Conservation (phyloP, 2,329 filamentous ascomycete species). For the Colletotrichum lentis region DNA sequence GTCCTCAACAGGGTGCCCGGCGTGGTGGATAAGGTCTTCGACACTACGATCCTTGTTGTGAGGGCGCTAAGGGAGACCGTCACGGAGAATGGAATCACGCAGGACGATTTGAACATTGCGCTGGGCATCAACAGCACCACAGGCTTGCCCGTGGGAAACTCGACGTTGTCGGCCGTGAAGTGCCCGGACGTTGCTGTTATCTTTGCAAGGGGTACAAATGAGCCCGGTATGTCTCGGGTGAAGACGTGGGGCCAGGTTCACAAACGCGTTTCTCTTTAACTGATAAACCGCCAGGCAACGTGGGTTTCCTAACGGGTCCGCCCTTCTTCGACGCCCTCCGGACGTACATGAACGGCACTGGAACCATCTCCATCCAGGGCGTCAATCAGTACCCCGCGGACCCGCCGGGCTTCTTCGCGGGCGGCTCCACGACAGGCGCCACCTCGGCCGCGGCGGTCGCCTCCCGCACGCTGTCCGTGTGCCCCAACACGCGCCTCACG, state of each 20-base stretch:
- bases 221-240: constrained; percentile 27
- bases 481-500: constrained; percentile 42
- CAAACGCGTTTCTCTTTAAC: not conserved
- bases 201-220: constrained; percentile 37
- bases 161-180: constrained; percentile 2
- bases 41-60: constrained; percentile 35
- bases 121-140: constrained; percentile 29
- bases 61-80: constrained; percentile 35
- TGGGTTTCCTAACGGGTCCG: constrained; percentile 44
- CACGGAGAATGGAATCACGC: constrained; percentile 28
- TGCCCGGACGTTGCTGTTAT: constrained; percentile 38
- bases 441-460: constrained; percentile 47
- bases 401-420: constrained; percentile 21
- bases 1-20: constrained; percentile 30
- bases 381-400: constrained; percentile 40
- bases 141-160: constrained; percentile 10
- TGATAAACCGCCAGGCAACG: constrained; percentile 41
- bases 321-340: constrained; percentile 42
- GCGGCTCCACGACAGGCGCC: constrained; percentile 29
- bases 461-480: constrained; percentile 44
- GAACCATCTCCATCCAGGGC: constrained; percentile 42
- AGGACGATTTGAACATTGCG: constrained; percentile 31
- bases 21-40: constrained; percentile 27
- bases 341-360: constrained; percentile 38
- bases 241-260: not conserved